phyloP scores from a whole-genome alignment of 176 grass and related monocot species.

The Tuctoria greenei region DNA sequence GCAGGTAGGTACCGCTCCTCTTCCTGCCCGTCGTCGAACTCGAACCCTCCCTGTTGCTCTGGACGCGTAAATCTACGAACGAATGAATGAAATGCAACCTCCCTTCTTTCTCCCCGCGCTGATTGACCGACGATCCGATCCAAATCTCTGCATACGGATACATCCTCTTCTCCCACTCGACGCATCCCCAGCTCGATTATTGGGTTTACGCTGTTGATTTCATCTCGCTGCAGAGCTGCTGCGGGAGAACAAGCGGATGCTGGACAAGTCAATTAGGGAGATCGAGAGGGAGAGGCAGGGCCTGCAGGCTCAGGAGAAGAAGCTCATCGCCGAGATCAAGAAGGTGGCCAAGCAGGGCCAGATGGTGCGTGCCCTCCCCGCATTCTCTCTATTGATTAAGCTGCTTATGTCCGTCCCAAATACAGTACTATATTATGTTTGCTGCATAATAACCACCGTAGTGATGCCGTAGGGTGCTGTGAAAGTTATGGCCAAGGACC shows the following conservation, averaged over 20 bases:
- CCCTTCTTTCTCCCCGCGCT: no score
- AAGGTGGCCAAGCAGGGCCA: conserved; percentile 78
- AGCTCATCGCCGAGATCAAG: conserved; percentile 74
- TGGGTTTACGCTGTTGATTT: no score
- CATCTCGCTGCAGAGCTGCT: conserved; percentile 78
- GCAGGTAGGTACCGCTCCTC: conserved; percentile 56
- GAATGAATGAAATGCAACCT: no score
- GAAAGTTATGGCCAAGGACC: conserved; percentile 90
- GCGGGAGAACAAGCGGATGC: conserved; percentile 86
- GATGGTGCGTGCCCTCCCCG: conserved; percentile 39
- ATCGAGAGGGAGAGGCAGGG: conserved; percentile 84
- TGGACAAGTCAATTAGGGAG: conserved; percentile 69
- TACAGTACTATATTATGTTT: no score
- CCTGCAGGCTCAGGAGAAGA: conserved; percentile 72
- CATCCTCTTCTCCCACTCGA: no score
- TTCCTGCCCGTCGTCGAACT: background rate
- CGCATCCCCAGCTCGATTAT: background rate
- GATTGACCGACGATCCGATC: no score
- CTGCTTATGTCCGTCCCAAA: no score
- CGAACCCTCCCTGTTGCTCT: background rate
- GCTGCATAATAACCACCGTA: no score
- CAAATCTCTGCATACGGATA: no score
- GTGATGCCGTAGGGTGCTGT: no score
- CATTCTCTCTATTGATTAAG: background rate
- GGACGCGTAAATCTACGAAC: background rate